Base-by-base conservation (phyloP, 306 rosid species). In the Ormosia emarginata region DNA sequence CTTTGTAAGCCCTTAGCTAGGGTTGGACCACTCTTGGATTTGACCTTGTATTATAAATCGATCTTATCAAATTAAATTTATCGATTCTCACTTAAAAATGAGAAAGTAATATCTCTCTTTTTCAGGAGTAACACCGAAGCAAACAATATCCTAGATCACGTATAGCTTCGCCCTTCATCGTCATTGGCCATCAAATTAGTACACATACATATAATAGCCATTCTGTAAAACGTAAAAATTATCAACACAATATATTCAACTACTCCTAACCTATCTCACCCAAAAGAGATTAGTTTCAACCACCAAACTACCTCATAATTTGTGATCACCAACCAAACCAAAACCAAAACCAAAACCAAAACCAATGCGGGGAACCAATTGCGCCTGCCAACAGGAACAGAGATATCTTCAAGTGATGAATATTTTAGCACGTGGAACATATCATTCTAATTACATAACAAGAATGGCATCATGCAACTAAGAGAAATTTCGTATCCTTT, bases 291-390 rank as follows among this genome's bases (percentile, higher is more conserved):
- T 64, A 13, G 56, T 71, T 53, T 83, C 75, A 77, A 83, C 86
- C n/a, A 62, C 86, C 69, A 41, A 83, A 77, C 53, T 10, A 47
- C 12, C 73, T 61, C 79, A 77, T 70, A 70, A 83, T 83, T 71
- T 58, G 77, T 6, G 47, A 4, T 62, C 67, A 79, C 59, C 84
- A 66, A 71, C 83, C 55, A 56, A 43, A 53, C 41, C 41, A 3
- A 37, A n/a, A 43, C 24, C 24, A 24, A 24, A 43, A 59, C 43
- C 82, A 40, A 77, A n/a, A 43, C 24, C 24, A 24, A 24, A 43
- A 59, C 43, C 82, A 40, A 77, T 33, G n/a, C 46, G 17, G 39
- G 53, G 37, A 41, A 39, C 77, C 62, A 79, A n/a, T 12, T 17
- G 18, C 36, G 2, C 58, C 52, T 56, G 41, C 40, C 62, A 24